phyloP scores from a whole-genome alignment of 2,329 filamentous ascomycete species.

The Colletotrichum higginsianum region DNA sequence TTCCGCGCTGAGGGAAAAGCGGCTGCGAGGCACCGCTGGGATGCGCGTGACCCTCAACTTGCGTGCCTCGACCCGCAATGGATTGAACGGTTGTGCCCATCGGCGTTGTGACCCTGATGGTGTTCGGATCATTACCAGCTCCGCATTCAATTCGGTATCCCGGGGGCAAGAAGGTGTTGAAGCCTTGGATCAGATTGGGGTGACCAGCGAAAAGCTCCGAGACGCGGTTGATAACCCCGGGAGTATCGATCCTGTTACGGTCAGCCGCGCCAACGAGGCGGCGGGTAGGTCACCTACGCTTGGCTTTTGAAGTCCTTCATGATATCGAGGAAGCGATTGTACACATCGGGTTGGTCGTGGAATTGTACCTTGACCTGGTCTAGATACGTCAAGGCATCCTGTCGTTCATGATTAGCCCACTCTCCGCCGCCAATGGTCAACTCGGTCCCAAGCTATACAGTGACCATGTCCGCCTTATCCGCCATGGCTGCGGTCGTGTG shows the following conservation, averaged over 20 bases:
- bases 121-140: slow-evolving; percentile 92
- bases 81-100: slow-evolving; percentile 97
- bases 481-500: slow-evolving; percentile 28
- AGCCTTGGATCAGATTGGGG: slow-evolving; percentile 94
- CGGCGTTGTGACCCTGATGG: slow-evolving; percentile 95
- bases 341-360: slow-evolving; percentile 95
- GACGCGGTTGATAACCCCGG: slow-evolving; percentile 96
- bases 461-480: slow-evolving; percentile 32
- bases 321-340: slow-evolving; percentile 96
- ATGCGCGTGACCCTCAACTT: slow-evolving; percentile 59
- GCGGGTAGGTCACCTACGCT: slow-evolving; percentile 72
- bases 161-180: slow-evolving; percentile 96
- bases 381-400: slow-evolving; percentile 90
- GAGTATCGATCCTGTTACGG: slow-evolving; percentile 84
- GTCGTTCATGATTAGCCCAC: slow-evolving; percentile 30
- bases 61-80: slow-evolving; percentile 72
- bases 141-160: slow-evolving; percentile 98
- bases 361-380: slow-evolving; percentile 99
- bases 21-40: slow-evolving; percentile 57
- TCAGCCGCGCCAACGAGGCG: slow-evolving; percentile 47
- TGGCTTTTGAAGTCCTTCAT: slow-evolving; percentile 99
- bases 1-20: slow-evolving; percentile 63
- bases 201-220: slow-evolving; percentile 97
- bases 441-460: slow-evolving; percentile 26
- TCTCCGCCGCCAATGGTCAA: slow-evolving; percentile 1